Base-by-base conservation (phyloP, 495 filamentous ascomycete species). In the Cercophora newfieldiana region DNA sequence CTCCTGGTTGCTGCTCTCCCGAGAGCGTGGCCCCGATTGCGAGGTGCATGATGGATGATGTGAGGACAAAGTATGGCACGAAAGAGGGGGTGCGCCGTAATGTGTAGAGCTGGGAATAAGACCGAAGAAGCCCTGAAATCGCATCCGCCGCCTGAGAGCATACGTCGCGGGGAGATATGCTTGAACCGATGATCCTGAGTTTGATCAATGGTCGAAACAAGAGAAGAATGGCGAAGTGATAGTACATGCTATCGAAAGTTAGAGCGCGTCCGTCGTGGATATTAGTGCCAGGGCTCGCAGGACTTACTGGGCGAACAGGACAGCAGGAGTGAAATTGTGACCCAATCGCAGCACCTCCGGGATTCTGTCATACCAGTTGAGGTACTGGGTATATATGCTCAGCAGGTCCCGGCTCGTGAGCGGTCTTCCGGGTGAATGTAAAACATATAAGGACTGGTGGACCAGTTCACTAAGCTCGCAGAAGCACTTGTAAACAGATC, bases 191-290 rank as follows among this genome's bases (percentile, higher is more conserved):
- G 37, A 90, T 79, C 19, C 84, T 81, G 7, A 89, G 77, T 64
- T 86, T 87, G 64, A 89, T 86, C 24, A 90, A 81, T 0, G 89
- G 89, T 2, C 87, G 84, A 67, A 90, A 89, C 19, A 91, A 80
- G 14, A 87, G 79, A 1, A 89, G 77, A 55, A 89, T 82, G 26
- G 85, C 82, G 56, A 84, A 86, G 65, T 89, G 85, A 63, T 89
- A 89, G 64, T 88, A 86, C 81, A 89, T 89, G 71, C 88, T 89
- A 59, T 0, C 18, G 24, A 28, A 2, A 16, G 44, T 66, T 50
- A 76, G 72, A 60, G 66, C 50, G 44, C 16, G 26, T 7, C 12
- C 16, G 7, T 10, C 2, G 21, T 26, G 24, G 44, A 49, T 22
- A 30, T 24, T 59, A 63, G 12, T n/a, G n/a, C 62, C 58, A 48